phyloP scores from a whole-genome alignment of 306 rosid species.

The Bauhinia variegata region DNA sequence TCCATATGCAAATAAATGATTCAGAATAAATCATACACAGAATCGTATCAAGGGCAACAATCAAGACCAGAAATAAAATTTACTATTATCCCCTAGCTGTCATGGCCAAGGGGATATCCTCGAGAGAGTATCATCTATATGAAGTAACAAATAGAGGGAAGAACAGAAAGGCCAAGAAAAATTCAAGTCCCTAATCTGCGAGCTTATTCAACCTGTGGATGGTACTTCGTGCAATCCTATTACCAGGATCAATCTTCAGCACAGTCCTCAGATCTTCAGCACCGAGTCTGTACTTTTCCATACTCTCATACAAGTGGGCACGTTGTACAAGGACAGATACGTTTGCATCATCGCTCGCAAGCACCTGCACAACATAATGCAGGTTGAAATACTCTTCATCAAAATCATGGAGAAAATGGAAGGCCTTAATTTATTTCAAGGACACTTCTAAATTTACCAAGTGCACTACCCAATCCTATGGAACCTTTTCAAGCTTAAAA shows the following conservation, averaged over 20 bases:
- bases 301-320: conserved; percentile 92
- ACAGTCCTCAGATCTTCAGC: conserved; percentile 91
- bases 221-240: conserved; percentile 94
- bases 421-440: neutral
- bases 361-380: conserved; percentile 58
- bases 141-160: conserved; percentile 1
- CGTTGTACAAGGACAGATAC: conserved; percentile 89
- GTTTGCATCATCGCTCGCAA: conserved; percentile 66
- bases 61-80: conserved; percentile 18
- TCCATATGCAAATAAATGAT: no score
- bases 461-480: conserved; percentile 7
- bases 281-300: conserved; percentile 97
- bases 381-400: conserved; percentile 31
- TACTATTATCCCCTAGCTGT: conserved; percentile 40
- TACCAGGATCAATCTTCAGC: conserved; percentile 85
- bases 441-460: neutral
- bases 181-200: conserved; percentile 61
- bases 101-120: conserved; percentile 27
- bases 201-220: conserved; percentile 82
- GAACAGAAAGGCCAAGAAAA: neutral
- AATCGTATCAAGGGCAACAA: conserved; percentile 31
- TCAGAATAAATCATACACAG: conserved; percentile 33
- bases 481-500: conserved; percentile 19
- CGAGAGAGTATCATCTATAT: conserved; percentile 38
- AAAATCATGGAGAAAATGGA: conserved; percentile 19